Base-by-base conservation (phyloP, 2,329 filamentous ascomycete genomes). In the Ophiostoma perfectum region DNA sequence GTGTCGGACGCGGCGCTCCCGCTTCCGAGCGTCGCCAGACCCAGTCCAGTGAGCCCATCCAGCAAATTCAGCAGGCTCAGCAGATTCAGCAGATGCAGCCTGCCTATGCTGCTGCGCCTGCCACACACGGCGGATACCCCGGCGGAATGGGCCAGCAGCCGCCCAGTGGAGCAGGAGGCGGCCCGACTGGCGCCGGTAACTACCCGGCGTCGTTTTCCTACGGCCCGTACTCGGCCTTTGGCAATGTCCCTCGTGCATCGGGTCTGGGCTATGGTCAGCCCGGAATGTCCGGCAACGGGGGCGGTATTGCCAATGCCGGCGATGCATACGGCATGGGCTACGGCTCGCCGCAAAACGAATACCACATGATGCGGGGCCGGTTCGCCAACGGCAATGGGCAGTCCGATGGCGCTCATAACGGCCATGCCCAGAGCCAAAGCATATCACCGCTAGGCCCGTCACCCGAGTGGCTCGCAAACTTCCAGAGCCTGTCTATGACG, bases 401-500 rank as follows among this genome's bases (percentile, higher is more conserved):
- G 52, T 70, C 74, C n/a, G 71, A 75, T 2, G 41, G 52, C 38
- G 71, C 74, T 6, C 75, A 77, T 63, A 76, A 77, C 55, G 77
- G 78, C 4, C 80, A 81, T 68, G 76, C 72, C 78, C 84, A 69
- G 75, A 77, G 66, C 27, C 27, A 27, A 27, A 27, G 27, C 27
- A 27, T 27, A 27, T 27, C 27, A 27, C 27, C 27, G 27, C 27
- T 27, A 27, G 27, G 27, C 27, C 27, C 27, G 42, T 82, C 82
- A 74, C 80, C 82, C 64, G 88, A 90, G 65, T 91, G 89, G 88
- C 78, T 83, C 39, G 80, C 80, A 67, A 78, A 83, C 5, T 91
- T 92, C 76, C 89, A 92, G 76, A 86, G 89, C 9, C 79, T 93
- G 18, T 93, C 90, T 2, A 83, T 93, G 71, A 64, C 66, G 44